Conservation (phyloP, 768 basidiomycete species). For the Agaricus bisporus region DNA sequence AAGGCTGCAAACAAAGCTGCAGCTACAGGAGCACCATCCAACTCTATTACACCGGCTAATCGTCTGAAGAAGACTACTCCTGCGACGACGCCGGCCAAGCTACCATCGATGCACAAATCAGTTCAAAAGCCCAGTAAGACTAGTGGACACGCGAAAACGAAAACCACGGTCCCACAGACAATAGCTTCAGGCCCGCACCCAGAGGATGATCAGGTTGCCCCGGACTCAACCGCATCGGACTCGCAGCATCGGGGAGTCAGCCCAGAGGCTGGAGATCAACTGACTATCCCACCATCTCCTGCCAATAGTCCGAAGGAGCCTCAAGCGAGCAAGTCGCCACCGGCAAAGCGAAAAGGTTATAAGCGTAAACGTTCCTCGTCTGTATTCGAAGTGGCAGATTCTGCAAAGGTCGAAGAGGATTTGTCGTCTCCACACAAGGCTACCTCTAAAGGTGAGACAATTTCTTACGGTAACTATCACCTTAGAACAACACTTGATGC, state of each 20-base stretch:
- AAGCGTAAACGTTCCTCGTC: slow-evolving; percentile 7
- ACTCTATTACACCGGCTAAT: too few relatives aligned
- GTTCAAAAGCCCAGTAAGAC: too few relatives aligned
- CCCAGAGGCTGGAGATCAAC: neutral
- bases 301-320: neutral
- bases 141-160: too few relatives aligned
- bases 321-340: neutral
- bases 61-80: too few relatives aligned
- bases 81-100: too few relatives aligned
- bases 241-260: neutral
- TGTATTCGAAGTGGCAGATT: neutral
- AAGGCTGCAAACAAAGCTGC: neutral
- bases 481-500: neutral
- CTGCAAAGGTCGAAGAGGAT: neutral
- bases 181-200: too few relatives aligned
- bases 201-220: neutral
- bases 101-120: too few relatives aligned
- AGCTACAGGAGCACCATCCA: too few relatives aligned
- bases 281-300: neutral
- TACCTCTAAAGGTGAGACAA: neutral
- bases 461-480: too few relatives aligned
- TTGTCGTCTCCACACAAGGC: neutral
- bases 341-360: neutral
- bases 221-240: neutral
- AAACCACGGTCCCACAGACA: too few relatives aligned